Base-by-base conservation (phyloP, 306 rosid genomes). In the Cucumis melo region DNA sequence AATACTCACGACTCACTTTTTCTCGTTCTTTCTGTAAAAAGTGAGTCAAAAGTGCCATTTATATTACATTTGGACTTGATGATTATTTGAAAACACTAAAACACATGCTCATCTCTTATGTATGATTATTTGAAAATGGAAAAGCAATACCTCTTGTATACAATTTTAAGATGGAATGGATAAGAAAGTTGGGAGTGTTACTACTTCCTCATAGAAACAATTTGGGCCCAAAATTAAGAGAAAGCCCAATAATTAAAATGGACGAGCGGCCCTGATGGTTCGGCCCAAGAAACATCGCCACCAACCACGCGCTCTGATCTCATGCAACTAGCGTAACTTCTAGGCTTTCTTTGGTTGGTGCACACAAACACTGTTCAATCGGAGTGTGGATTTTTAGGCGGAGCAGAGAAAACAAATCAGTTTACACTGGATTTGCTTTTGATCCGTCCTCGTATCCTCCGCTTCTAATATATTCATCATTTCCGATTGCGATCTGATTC, bases 391-490 rank as follows among this genome's bases (percentile, higher is more conserved):
- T 34, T 29, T 24, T 51, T 24, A 72, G 60, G 76, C 76, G 39
- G 73, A 14, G 21, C 14, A 9, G 23, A 61, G 59, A 23, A 6
- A 51, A 24, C 16, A 29, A 57, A 32, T 57, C 51, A 29, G 61
- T 34, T 29, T 51, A 73, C 77, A 19, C 27, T 50, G n/a, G 46
- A 8, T 74, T 55, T 53, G 29, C 65, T 57, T 32, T 46, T 74
- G 51, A 20, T 55, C 51, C 24, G n/a, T 21, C 39, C 23, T 73
- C 78, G 34, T 54, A 74, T 74, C 53, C 78, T 74, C 78, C 51
- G 34, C 75, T 44, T 24, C 57, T 44, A 70, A 42, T 70, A 41
- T 68, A 68, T 66, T 42, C 38, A 23, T 48, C 24, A 5, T 29
- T 57, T 75, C 39, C 5, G 51, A 75, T 24, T 57, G 36, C 39